Conservation (phyloP, 1,284 basidiomycete species). For the Rugosomyces carneus region DNA sequence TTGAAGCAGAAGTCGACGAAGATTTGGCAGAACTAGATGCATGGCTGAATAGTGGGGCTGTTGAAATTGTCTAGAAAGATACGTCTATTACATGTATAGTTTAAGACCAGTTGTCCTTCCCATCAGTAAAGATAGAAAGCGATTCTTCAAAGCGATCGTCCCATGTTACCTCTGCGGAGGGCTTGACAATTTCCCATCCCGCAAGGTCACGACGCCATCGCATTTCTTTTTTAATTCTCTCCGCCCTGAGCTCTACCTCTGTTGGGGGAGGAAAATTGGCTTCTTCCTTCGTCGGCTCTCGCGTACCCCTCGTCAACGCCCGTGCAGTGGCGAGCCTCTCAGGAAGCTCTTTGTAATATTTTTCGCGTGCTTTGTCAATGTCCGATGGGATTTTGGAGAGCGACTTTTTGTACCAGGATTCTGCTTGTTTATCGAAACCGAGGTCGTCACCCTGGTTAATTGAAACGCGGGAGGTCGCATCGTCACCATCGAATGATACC, state of each 20-base stretch:
- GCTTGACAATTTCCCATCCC: constrained; percentile 74
- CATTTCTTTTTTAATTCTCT: constrained; percentile 82
- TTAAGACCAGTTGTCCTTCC: constrained; percentile 16
- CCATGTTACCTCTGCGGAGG: constrained; percentile 64
- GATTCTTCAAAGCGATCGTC: constrained; percentile 66
- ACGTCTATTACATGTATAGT: constrained; percentile 1
- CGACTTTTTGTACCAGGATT: constrained; percentile 66
- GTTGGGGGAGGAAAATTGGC: constrained; percentile 75
- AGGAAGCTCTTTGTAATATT: constrained; percentile 75
- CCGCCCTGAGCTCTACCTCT: constrained; percentile 80
- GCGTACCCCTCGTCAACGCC: constrained; percentile 65
- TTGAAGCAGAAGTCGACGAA: constrained; percentile 20
- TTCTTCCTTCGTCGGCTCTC: constrained; percentile 88
- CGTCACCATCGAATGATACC: constrained; percentile 20
- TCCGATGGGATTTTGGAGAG: constrained; percentile 51
- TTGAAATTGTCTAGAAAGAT: constrained; percentile 27
- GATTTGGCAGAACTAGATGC: constrained; percentile 39
- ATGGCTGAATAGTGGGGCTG: constrained; percentile 40
- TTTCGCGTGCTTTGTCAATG: constrained; percentile 63
- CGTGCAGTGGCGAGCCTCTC: constrained; percentile 72
- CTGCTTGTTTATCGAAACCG: constrained; percentile 67
- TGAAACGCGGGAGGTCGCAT: constrained; percentile 4
- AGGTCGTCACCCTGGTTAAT: constrained; percentile 51
- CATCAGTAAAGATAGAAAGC: constrained; percentile 58
- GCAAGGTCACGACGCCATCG: constrained; percentile 74